These are phyloP conservation scores for Apiotrichum domesticum DNA, from an alignment of 1,284 basidiomycete genomes.

Conservation along the genomic window DNA sequence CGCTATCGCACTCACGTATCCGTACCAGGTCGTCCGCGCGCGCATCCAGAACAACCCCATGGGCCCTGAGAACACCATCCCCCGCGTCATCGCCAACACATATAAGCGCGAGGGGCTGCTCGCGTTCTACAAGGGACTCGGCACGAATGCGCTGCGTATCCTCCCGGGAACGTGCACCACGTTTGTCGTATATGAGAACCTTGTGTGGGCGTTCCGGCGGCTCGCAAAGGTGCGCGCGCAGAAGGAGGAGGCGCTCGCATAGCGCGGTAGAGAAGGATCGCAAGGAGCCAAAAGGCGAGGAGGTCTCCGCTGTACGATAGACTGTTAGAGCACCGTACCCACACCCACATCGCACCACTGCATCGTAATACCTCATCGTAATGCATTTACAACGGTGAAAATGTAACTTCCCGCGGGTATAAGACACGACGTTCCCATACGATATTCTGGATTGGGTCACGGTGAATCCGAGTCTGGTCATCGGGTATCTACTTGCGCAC, in stretches of 20 bases:
- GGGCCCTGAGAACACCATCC: slow-evolving; percentile 57
- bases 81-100: slow-evolving; percentile 68
- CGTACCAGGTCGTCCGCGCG: slow-evolving; percentile 94
- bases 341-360: no score
- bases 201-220: slow-evolving; percentile 71
- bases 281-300: no score
- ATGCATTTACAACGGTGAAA: not conserved
- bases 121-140: slow-evolving; percentile 93
- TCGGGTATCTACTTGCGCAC: no score
- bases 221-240: slow-evolving; percentile 25
- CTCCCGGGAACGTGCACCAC: slow-evolving; percentile 96
- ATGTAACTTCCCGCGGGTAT: no score
- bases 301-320: not conserved
- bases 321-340: not conserved
- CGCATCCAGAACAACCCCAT: slow-evolving; percentile 72
- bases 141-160: slow-evolving; percentile 92
- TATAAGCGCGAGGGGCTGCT: slow-evolving; percentile 71
- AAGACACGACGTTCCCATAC: no score
- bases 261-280: not conserved
- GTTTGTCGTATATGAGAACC: slow-evolving; percentile 96
- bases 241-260: slow-evolving; percentile 7
- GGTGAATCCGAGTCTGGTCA: no score
- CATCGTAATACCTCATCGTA: not conserved
- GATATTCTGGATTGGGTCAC: no score
- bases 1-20: slow-evolving; percentile 83